phyloP scores from a whole-genome alignment of 2,329 filamentous ascomycete genomes.

The Exophiala oligosperma region DNA sequence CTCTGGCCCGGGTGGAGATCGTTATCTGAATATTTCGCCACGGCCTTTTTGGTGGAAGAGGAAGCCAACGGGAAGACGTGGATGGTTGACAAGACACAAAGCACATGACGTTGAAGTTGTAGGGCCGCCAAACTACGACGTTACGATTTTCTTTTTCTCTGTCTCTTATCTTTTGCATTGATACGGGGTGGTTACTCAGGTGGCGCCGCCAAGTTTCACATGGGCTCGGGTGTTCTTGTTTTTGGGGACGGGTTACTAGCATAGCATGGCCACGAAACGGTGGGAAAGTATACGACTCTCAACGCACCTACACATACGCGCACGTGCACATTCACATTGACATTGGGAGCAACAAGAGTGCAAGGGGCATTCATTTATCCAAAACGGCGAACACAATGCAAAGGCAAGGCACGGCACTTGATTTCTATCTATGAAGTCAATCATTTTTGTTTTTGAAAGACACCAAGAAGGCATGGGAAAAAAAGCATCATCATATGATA shows the following conservation, averaged over 20 bases:
- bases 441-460: no score
- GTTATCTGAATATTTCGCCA: conserved; percentile 89
- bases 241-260: background rate
- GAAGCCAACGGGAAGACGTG: conserved; percentile 89
- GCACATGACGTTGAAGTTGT: conserved; percentile 17
- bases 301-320: no score
- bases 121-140: background rate
- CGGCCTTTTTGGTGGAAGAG: conserved; percentile 93
- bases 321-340: no score
- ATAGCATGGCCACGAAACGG: conserved; percentile 5
- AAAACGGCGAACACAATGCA: no score
- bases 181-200: background rate
- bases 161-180: background rate
- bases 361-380: background rate
- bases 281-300: background rate
- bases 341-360: no score
- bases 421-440: no score
- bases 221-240: background rate
- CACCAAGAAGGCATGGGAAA: no score
- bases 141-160: background rate
- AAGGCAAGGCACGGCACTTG: no score
- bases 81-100: conserved; percentile 64
- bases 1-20: conserved; percentile 91
- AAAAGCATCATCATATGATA: no score
- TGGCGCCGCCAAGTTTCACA: background rate